Evolutionary conservation across 2,329 filamentous ascomycete genomes (phyloP).

Genomic region (Tolypocladium ovalisporum): DNA sequence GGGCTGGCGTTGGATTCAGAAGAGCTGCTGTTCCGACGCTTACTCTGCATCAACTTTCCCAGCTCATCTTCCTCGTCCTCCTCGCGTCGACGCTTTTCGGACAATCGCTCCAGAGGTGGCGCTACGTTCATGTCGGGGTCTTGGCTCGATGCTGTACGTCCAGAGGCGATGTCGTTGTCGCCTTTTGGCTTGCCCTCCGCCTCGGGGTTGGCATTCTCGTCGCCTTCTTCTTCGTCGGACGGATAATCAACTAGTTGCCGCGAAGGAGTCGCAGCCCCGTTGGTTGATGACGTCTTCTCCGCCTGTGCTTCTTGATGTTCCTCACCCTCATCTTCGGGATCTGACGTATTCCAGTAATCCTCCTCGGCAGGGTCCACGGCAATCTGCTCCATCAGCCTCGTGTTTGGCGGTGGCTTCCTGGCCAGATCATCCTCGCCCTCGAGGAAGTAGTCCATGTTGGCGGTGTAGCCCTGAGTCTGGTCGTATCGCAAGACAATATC

Average conservation of each 20-base stretch:
- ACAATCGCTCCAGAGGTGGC: slow-evolving; percentile 65
- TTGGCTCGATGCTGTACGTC: slow-evolving; percentile 12
- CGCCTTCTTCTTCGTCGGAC: slow-evolving; percentile 77
- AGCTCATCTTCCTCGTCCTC: slow-evolving; percentile 85
- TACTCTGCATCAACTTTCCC: slow-evolving; percentile 63
- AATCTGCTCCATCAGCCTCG: slow-evolving; percentile 62
- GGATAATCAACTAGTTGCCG: slow-evolving; percentile 85
- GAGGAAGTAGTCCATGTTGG: slow-evolving; percentile 58
- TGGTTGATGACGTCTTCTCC: slow-evolving; percentile 31
- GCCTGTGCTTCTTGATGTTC: slow-evolving; percentile 15
- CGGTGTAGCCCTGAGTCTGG: slow-evolving; percentile 58
- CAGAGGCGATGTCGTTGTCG: slow-evolving; percentile 21
- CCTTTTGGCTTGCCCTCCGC: slow-evolving; percentile 16
- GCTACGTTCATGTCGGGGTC: slow-evolving; percentile 9
- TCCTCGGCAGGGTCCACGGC: slow-evolving; percentile 71
- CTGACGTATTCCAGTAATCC: slow-evolving; percentile 85
- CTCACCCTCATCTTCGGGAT: slow-evolving; percentile 69
- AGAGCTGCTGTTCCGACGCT: slow-evolving; percentile 49
- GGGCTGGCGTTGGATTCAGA: slow-evolving; percentile 28
- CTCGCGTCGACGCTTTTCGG: slow-evolving; percentile 82
- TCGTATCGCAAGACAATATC: slow-evolving; percentile 69
- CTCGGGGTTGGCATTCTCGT: slow-evolving; percentile 46
- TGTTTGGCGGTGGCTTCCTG: slow-evolving; percentile 28
- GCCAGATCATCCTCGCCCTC: slow-evolving; percentile 54
- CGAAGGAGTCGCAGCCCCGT: slow-evolving; percentile 50